Base-by-base conservation (phyloP, 371 early-diverging fungal genomes). In the Gilbertella persicaria region DNA sequence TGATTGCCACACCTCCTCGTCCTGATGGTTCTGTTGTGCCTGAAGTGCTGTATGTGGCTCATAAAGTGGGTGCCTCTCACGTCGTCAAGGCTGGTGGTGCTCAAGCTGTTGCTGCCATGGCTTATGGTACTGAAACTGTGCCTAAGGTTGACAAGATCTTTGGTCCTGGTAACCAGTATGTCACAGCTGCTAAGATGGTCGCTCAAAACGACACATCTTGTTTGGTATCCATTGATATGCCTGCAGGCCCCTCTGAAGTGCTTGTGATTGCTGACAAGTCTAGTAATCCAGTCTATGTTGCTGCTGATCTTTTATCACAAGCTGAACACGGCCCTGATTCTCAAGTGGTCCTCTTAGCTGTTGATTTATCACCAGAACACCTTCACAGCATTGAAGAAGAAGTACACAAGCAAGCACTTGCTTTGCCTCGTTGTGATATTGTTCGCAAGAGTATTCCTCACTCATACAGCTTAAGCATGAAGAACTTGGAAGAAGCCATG, bases 61-160 rank as follows among this genome's bases (percentile, higher is more conserved):
- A 92, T 68, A 96, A 96, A 84, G 82, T 97, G 19, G 96, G 97
- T 13, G 99, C 97, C 4, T 78, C 89, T 12, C 86, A 88, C 53
- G 85, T 98, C 19, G 79, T 98, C 30, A 71, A 85, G 61, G 99
- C 97, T 5, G 99, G 99, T 52, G 99, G 99, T 49, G 98, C 99
- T 4, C 99, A 98, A 67, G 99, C 98, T 9, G 90, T 97, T n/a
- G 98, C 96, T 26, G 97, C 96, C 6, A 89, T 98, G 92, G 97
- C 98, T 12, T 97, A 95, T 59, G 98, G 98, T 51, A 97, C 99
- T 1, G 90, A 91, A 69, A 84, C 87, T 0, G 91, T 96, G 17
- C 94, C 96, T 53, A 98, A 98, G 79, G 99, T 97, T 0, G 98
- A 97, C 73, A 98, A 98, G 83, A 97, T 98, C 65, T 97, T 94